Conservation (phyloP, 495 filamentous ascomycete species). For the Lophiotrema nucula region DNA sequence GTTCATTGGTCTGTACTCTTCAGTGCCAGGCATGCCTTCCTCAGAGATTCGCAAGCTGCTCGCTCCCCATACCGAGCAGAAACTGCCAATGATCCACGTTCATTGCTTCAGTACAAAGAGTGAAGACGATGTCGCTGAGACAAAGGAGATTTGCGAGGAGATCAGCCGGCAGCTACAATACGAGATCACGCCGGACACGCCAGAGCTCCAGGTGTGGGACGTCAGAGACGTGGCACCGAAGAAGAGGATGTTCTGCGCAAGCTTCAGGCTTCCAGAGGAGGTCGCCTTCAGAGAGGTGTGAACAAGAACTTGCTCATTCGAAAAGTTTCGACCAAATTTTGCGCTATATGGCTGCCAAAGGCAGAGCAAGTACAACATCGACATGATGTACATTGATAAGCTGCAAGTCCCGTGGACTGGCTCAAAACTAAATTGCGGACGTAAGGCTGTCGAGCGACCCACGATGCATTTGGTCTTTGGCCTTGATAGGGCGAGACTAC, state of each 20-base stretch:
- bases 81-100: constrained; percentile 82
- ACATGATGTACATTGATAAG: too few species aligned
- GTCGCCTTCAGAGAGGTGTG: constrained; percentile 64
- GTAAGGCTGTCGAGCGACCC: too few species aligned
- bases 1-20: constrained; percentile 74
- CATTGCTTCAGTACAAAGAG: constrained; percentile 83
- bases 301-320: too few species aligned
- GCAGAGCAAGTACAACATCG: too few species aligned
- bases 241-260: constrained; percentile 96
- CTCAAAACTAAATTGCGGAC: too few species aligned
- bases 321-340: too few species aligned
- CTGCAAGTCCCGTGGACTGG: too few species aligned
- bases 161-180: constrained; percentile 62
- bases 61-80: constrained; percentile 52
- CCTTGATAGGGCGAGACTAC: too few species aligned
- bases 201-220: constrained; percentile 63
- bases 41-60: constrained; percentile 63
- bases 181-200: constrained; percentile 58
- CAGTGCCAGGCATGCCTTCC: constrained; percentile 7
- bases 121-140: constrained; percentile 62
- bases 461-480: too few species aligned
- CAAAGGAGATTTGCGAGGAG: constrained; percentile 65
- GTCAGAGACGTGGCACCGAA: constrained; percentile 87
- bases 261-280: constrained; percentile 75
- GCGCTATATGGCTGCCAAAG: too few species aligned